phyloP scores from a whole-genome alignment of 768 basidiomycete genomes.

The Lentinula detonsa region DNA sequence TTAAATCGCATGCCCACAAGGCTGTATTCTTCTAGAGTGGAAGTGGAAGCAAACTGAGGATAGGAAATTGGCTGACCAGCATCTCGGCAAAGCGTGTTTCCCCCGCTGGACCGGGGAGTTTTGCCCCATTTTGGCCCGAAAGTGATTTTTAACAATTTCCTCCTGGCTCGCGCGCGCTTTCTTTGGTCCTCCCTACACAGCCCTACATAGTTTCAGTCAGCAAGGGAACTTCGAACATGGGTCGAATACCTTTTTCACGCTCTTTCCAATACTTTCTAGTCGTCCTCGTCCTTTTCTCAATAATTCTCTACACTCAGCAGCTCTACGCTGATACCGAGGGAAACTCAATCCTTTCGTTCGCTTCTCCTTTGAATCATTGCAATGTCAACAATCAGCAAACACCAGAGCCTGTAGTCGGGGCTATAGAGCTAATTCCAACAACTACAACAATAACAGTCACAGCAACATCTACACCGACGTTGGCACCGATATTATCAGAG shows the following conservation, averaged over 20 bases:
- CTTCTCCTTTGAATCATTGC: not conserved
- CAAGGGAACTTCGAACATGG: not conserved
- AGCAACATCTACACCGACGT: not conserved
- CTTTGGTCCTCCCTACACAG: not conserved
- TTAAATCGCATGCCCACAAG: no score
- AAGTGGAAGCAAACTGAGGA: no score
- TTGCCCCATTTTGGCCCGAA: no score
- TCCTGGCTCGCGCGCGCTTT: not conserved
- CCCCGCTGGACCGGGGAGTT: no score
- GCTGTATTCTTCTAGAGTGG: no score
- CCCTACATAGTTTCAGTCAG: no score
- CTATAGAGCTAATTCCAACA: not conserved
- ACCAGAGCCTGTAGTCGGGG: not conserved
- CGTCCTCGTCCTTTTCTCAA: not conserved
- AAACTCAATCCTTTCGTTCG: not conserved
- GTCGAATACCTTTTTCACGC: not conserved
- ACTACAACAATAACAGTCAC: not conserved
- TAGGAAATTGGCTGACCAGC: no score
- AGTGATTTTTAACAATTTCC: not conserved
- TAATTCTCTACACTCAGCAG: not conserved
- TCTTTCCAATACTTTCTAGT: not conserved
- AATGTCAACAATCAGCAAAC: not conserved
- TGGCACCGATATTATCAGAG: not conserved
- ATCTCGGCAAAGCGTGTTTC: no score
- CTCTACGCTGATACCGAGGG: not conserved